A percentile compares a stretch with the other conserved stretches of the same genome.
These are phyloP conservation scores for Calonectria ilicicola DNA, from an alignment of 2,329 filamentous ascomycete species.

Conservation along the genomic window DNA sequence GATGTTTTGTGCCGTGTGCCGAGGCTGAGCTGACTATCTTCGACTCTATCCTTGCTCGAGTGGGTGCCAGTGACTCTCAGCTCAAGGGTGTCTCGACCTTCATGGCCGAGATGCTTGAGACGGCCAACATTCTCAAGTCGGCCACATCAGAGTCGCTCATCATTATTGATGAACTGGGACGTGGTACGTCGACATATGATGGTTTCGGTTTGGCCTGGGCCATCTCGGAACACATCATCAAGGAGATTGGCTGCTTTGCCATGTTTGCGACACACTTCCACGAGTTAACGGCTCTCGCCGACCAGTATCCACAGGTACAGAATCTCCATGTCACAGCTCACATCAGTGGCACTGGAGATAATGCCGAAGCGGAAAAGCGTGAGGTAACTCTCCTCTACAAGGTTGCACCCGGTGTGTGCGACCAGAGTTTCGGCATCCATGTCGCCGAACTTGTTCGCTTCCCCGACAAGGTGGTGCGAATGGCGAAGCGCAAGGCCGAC, in stretches of 20 bases:
- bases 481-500: conserved; percentile 99
- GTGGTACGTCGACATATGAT: conserved; percentile 97
- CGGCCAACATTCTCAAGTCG: conserved; percentile 97
- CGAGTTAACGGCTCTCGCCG: conserved; percentile 90
- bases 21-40: conserved; percentile 95
- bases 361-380: conserved; percentile 64
- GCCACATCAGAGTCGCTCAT: conserved; percentile 96
- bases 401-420: conserved; percentile 93
- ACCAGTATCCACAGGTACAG: conserved; percentile 87
- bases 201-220: conserved; percentile 99
- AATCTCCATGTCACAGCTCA: conserved; percentile 98
- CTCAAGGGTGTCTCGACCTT: conserved; percentile 98
- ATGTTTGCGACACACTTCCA: conserved; percentile 99
- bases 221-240: conserved; percentile 96
- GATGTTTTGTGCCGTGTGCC: conserved; percentile 93
- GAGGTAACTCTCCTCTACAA: conserved; percentile 98
- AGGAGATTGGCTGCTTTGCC: conserved; percentile 92
- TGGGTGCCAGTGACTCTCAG: conserved; percentile 95
- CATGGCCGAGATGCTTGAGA: conserved; percentile 99
- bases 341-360: conserved; percentile 69
- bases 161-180: conserved; percentile 97
- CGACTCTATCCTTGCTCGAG: conserved; percentile 94
- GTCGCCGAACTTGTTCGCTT: conserved; percentile 97
- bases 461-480: conserved; percentile 95
- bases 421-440: conserved; percentile 98